phyloP scores from a whole-genome alignment of 225 moss, liverwort and hornwort species.

The Polytrichum formosum region DNA sequence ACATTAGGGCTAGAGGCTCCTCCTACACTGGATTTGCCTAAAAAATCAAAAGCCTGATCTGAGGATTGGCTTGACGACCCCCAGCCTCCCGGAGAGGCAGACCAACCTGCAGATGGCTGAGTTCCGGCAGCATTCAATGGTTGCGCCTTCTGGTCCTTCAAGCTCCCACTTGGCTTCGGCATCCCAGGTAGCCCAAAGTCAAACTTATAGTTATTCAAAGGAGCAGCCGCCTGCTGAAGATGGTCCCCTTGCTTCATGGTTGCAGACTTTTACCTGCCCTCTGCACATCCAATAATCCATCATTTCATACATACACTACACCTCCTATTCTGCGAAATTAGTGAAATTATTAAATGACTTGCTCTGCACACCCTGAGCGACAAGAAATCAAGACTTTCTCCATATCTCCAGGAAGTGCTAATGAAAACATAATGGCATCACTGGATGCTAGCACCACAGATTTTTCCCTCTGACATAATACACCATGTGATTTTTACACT shows the following conservation, averaged over 20 bases:
- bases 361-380: too few relatives aligned
- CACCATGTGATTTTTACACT: too few relatives aligned
- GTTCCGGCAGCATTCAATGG: slow-evolving; percentile 36
- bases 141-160: slow-evolving; percentile 84
- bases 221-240: slow-evolving; percentile 61
- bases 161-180: slow-evolving; percentile 71
- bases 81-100: slow-evolving; percentile 60
- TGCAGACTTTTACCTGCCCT: slow-evolving; percentile 7
- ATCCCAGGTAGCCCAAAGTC: slow-evolving; percentile 87
- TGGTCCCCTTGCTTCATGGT: slow-evolving; percentile 85
- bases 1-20: slow-evolving; percentile 41
- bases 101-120: slow-evolving; percentile 61
- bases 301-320: too few relatives aligned
- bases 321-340: too few relatives aligned
- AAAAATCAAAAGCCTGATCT: slow-evolving; percentile 39
- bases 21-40: slow-evolving; percentile 34
- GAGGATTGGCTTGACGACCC: slow-evolving; percentile 25
- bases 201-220: slow-evolving; percentile 89
- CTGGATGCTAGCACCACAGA: too few relatives aligned
- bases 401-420: too few relatives aligned
- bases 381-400: too few relatives aligned
- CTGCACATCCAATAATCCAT: background rate
- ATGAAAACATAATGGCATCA: too few relatives aligned
- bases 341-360: too few relatives aligned
- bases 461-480: too few relatives aligned